A percentile compares a stretch with the other conserved stretches of the same genome.
Conservation (phyloP, 2,329 filamentous ascomycete species). For the Microcyclosporella mali region DNA sequence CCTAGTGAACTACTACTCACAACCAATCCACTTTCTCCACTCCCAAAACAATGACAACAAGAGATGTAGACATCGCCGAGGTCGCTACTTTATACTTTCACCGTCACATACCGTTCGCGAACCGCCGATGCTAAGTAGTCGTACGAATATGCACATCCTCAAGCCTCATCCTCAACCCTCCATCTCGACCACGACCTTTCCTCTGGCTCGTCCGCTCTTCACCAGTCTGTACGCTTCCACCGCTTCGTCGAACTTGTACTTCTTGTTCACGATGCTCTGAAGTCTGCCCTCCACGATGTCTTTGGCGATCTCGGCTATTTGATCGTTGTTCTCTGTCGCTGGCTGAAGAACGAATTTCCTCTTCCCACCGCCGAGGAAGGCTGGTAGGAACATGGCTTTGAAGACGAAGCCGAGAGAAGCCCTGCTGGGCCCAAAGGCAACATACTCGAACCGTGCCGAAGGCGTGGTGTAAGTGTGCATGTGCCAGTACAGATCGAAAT, state of each 20-base stretch:
- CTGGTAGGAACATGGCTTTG: conserved; percentile 33
- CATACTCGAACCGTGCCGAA: conserved; percentile 48
- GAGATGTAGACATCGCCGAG: neutral
- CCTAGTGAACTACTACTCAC: neutral
- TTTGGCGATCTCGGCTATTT: conserved; percentile 46
- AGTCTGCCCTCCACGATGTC: conserved; percentile 56
- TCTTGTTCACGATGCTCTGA: conserved; percentile 50
- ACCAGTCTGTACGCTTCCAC: conserved; percentile 53
- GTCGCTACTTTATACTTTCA: neutral
- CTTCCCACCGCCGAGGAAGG: conserved; percentile 47
- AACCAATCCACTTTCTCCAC: neutral
- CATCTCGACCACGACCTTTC: conserved; percentile 50
- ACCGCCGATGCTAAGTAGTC: neutral
- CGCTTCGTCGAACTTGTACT: conserved; percentile 51
- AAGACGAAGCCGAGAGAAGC: conserved; percentile 32
- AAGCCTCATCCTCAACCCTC: too few species aligned
- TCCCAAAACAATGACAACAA: neutral
- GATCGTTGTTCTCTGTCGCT: conserved; percentile 35
- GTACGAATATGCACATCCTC: neutral
- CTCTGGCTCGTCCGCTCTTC: conserved; percentile 49
- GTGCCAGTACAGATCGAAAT: conserved; percentile 47
- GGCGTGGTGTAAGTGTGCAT: conserved; percentile 47
- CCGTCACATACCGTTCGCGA: neutral
- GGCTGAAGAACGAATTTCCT: conserved; percentile 37
- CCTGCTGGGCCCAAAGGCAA: conserved; percentile 38